These are phyloP conservation scores for Paraleonurus japonicus DNA, from an alignment of 257 asterid species.

Conservation along the genomic window DNA sequence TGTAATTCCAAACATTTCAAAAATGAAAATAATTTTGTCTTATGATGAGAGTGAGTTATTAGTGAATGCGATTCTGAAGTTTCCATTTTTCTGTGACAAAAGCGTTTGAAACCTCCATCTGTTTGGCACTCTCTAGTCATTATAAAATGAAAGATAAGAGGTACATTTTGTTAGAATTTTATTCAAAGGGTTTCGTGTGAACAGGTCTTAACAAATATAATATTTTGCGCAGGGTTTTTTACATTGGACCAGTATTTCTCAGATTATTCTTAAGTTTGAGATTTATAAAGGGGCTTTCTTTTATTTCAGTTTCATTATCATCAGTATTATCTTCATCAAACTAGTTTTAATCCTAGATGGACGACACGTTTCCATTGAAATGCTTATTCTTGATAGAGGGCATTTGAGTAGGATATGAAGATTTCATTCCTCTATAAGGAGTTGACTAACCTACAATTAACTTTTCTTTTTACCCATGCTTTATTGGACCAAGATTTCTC, in stretches of 20 bases:
- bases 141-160: background rate
- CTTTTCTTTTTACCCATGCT: background rate
- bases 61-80: background rate
- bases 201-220: background rate
- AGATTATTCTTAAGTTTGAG: background rate
- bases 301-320: background rate
- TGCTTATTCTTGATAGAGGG: background rate
- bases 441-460: background rate
- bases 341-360: background rate
- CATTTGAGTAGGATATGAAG: background rate
- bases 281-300: background rate
- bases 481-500: background rate
- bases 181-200: background rate
- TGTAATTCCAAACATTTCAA: background rate
- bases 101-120: background rate
- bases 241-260: background rate
- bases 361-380: background rate
- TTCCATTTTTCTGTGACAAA: background rate
- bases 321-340: background rate
- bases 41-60: background rate
- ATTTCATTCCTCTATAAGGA: background rate
- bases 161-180: background rate
- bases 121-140: background rate
- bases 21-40: background rate
- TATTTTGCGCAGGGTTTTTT: background rate